A percentile compares a stretch with the other conserved stretches of the same genome.
Conservation (phyloP, 2,329 filamentous ascomycete species). For the Leptodontidium sp. region DNA sequence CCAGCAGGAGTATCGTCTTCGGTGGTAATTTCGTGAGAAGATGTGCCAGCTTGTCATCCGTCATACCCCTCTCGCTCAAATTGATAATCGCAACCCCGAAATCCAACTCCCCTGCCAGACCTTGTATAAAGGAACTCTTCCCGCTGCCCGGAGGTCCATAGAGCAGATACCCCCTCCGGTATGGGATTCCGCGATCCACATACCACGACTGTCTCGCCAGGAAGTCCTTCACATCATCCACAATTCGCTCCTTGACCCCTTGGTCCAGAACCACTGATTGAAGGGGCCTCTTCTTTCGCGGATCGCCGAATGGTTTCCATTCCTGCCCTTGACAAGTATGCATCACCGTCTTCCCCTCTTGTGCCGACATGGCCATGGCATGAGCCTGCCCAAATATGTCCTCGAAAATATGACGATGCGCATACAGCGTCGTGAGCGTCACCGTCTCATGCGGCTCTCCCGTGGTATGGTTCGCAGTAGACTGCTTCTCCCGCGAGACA, state of each 20-base stretch:
- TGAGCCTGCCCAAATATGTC: slow-evolving; percentile 90
- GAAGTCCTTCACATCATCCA: slow-evolving; percentile 61
- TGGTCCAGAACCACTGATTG: slow-evolving; percentile 86
- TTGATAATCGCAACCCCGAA: slow-evolving; percentile 62
- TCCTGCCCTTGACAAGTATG: slow-evolving; percentile 86
- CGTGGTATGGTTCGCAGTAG: slow-evolving; percentile 79
- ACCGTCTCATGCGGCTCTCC: slow-evolving; percentile 95
- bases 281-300: slow-evolving; percentile 85
- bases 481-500: slow-evolving; percentile 86
- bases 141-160: slow-evolving; percentile 79
- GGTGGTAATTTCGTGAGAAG: slow-evolving; percentile 60
- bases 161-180: slow-evolving; percentile 80
- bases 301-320: slow-evolving; percentile 85
- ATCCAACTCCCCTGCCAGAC: slow-evolving; percentile 75
- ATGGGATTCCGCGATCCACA: slow-evolving; percentile 76
- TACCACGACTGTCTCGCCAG: slow-evolving; percentile 85
- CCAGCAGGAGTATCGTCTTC: slow-evolving; percentile 62
- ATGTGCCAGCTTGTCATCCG: slow-evolving; percentile 62
- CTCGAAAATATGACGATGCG: slow-evolving; percentile 88
- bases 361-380: slow-evolving; percentile 76
- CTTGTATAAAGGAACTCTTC: slow-evolving; percentile 95
- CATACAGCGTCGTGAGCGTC: slow-evolving; percentile 89
- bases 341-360: slow-evolving; percentile 92
- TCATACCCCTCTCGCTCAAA: slow-evolving; percentile 59
- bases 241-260: slow-evolving; percentile 68